Evolutionary conservation across 495 filamentous ascomycete species (phyloP), one percentile per base, ranked within the genome.

Genomic region (Penicillium salamii): DNA sequence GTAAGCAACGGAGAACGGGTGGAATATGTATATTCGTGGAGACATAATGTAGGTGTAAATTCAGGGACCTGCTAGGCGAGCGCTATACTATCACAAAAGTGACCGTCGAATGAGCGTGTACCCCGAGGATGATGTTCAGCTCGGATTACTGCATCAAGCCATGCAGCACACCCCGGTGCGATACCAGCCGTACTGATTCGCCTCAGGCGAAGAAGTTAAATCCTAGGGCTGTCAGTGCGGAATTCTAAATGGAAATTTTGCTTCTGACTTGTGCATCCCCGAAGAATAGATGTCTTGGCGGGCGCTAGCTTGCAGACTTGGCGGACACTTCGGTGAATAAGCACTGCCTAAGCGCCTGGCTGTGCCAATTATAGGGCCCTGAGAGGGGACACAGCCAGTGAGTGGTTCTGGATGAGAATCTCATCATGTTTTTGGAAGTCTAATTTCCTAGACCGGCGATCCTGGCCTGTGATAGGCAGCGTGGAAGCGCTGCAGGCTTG

Each of bases 231-330:
- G 17, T 18, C 18, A n/a, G 39, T 11, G 29, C 15, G 34, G 18
- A 18, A 26, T 33, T 32, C 23, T 23, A 37, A 20, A 38, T 9
- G 20, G 17, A 26, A 15, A 28, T 17, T 21, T 43, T 50, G 34
- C 26, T 14, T 18, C 17, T 44, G 34, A 35, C 29, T 36, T 33
- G 43, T 39, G 48, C 48, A 42, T 37, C 46, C 47, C 31, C 32
- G 36, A 37, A 39, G 43, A 8, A 42, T 37, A 35, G 41, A 26
- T 42, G 49, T 42, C n/a, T n/a, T 42, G 42, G 36, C 26, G 43
- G 42, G 57, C 59, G 53, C 50, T 21, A 61, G 40, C 46, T 6
- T 55, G 57, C 54, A 63, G 57, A 54, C 54, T 63, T 58, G 60
- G 60, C 60, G 44, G 46, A 46, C 23, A 35, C 26, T 29, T 33